Base-by-base conservation (phyloP, 345 rosid genomes). In the Corchorus capsularis region DNA sequence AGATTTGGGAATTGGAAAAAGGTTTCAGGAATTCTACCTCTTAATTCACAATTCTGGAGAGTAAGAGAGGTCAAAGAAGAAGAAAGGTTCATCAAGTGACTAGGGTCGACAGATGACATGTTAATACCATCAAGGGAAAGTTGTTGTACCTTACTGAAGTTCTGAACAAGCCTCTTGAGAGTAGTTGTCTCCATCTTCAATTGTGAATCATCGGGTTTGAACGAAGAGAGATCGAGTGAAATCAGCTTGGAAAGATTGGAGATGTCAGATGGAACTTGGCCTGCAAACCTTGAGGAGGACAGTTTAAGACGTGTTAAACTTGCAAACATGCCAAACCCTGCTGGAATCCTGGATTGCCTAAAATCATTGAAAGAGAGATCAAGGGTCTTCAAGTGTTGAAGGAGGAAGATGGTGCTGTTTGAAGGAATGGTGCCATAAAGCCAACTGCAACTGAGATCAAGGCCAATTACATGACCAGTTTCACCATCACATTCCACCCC, bases 281-380 rank as follows among this genome's bases (percentile, higher is more conserved):
- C 43, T 39, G 43, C 4, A 39, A 39, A 73, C 11, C 4, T 0
- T 20, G 80, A 55, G 14, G 0, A 0, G 12, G 85, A 77, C 63
- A 85, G 82, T 8, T 73, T 41, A 0, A 85, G 80, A 16, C 77
- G 57, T 1, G 74, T 75, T 69, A 82, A n/a, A 4, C n/a, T 62
- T 0, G 43, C 4, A 0, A 82, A 72, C 5, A 0, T 0, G 20
- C 80, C 63, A 53, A 85, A 72, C 22, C 34, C 37, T 0, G 80
- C 45, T 0, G 85, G 62, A 41, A 85, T 77, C 1, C 8, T 7
- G 34, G 82, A 77, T 39, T 20, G 6, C 27, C 55, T 46, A 56
- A 78, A 81, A 27, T 56, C 39, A 22, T 71, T 75, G 62, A 5
- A 4, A 39, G 71, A 50, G 4, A 71, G 63, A 6, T 62, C 11